These are phyloP conservation scores for Tetrapisispora fleetii DNA, from an alignment of 805 yeast genomes.

Conservation along the genomic window DNA sequence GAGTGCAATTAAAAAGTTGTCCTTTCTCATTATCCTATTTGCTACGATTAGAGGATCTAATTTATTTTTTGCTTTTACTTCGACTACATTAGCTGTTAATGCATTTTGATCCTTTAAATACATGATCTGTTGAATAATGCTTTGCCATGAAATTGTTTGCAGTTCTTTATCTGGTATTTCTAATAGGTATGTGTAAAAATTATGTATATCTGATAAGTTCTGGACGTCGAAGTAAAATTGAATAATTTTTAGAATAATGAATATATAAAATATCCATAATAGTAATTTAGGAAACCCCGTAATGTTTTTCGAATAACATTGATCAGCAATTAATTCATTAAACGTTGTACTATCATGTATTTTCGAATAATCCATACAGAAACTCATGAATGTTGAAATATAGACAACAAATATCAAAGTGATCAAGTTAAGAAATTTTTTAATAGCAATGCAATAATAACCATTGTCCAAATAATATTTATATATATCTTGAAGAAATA, in stretches of 20 bases:
- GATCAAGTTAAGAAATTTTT: constrained; percentile 54
- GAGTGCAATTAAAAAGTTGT: constrained; percentile 85
- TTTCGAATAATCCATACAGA: constrained; percentile 65
- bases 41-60: constrained; percentile 92
- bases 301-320: constrained; percentile 35
- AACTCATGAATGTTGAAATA: constrained; percentile 67
- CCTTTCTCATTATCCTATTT: constrained; percentile 90
- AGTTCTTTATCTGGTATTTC: constrained; percentile 70
- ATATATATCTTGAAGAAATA: constrained; percentile 74
- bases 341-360: constrained; percentile 28
- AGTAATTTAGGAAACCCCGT: constrained; percentile 46
- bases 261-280: constrained; percentile 49
- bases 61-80: constrained; percentile 59
- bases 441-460: constrained; percentile 60
- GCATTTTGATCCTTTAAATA: constrained; percentile 73
- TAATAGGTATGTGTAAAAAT: constrained; percentile 65
- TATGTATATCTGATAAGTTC: constrained; percentile 61
- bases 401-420: constrained; percentile 73
- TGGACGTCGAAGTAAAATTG: constrained; percentile 55
- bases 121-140: constrained; percentile 68
- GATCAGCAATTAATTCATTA: constrained; percentile 30
- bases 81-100: constrained; percentile 37
- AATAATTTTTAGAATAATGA: constrained; percentile 41
- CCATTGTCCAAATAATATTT: constrained; percentile 83
- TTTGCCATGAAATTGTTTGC: constrained; percentile 90